A percentile compares a stretch with the other conserved stretches of the same genome.
Conservation (phyloP, 176 grass and related monocot genomes). For the Avena insularis region DNA sequence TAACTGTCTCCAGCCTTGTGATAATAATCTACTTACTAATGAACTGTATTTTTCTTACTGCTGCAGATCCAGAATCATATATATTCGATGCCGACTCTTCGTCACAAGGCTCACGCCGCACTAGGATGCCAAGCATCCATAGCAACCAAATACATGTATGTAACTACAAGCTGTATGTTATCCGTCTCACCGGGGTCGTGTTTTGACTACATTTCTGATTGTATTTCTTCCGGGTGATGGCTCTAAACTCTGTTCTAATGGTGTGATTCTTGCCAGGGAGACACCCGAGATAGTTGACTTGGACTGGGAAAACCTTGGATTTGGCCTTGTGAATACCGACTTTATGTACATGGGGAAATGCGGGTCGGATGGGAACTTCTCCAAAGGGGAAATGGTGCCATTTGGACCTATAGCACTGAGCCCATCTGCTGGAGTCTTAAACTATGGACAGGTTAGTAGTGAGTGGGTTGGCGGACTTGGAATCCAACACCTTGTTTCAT, state of each 20-base stretch:
- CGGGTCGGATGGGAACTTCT: constrained; percentile 67
- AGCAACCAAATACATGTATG: constrained; percentile 63
- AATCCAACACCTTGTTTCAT: constrained; percentile 17
- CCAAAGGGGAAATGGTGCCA: constrained; percentile 65
- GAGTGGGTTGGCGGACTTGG: background rate
- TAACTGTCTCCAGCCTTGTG: background rate
- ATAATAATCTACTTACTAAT: constrained; percentile 12
- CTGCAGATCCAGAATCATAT: constrained; percentile 54
- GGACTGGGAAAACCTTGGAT: constrained; percentile 89
- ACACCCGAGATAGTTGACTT: constrained; percentile 53
- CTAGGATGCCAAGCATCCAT: constrained; percentile 53
- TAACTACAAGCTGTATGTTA: background rate
- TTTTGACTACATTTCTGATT: background rate
- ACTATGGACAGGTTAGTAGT: constrained; percentile 89
- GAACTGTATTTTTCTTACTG: background rate
- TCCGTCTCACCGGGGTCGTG: background rate
- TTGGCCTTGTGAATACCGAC: constrained; percentile 70
- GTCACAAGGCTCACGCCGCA: constrained; percentile 25
- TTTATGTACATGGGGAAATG: constrained; percentile 77
- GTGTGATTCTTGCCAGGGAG: constrained; percentile 47
- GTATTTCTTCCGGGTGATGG: no score
- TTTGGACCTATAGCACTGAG: constrained; percentile 74
- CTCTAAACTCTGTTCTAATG: background rate
- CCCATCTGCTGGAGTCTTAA: constrained; percentile 82
- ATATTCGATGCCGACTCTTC: constrained; percentile 45